Evolutionary conservation across 805 yeast genomes (phyloP), one percentile per base, ranked within the genome.

Genomic region (Monosporozyma servazzii): DNA sequence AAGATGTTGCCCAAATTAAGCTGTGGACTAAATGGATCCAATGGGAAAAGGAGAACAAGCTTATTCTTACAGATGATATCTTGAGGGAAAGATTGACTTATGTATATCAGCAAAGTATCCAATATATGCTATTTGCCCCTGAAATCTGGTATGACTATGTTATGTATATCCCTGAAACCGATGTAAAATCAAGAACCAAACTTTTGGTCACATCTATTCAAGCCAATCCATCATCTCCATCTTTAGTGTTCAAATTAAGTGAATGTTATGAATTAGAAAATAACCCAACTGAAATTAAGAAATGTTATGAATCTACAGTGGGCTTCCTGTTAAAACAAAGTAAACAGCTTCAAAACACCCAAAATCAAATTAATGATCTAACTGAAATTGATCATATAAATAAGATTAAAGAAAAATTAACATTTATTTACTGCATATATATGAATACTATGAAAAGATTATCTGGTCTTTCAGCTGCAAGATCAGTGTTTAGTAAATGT

Each of bases 1-100:
- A 63, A 40, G 51, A 23, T 29, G 57, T 66, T 41, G 47, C 29
- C 9, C 74, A 86, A 63, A 58, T 83, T 20, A 65, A 66, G 2
- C 65, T 73, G 21, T 89, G 95, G 93, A 68, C 74, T 45, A 69
- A 73, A 15, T 88, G 96, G 96, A 76, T 89, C 33, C 75, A 75
- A 8, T 86, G 93, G 80, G 98, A 93, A 62, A 76, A 75, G 56
- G 70, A 72, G 44, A 90, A 93, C 65, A 84, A 82, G 45, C 65
- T 90, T 54, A 80, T 79, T 23, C 65, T 86, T 21, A 71, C 75
- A 6, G 79, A 77, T 25, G 79, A 75, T 10, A 60, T 67, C 5
- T 61, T 82, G 23, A 71, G 74, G 27, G 72, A 73, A 48, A 76
- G 98, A 61, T 73, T 89, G 13, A 76, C 76, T 36, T 86, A 81